These are phyloP conservation scores for Prunus mira DNA, from an alignment of 306 rosid genomes.

Conservation along the genomic window DNA sequence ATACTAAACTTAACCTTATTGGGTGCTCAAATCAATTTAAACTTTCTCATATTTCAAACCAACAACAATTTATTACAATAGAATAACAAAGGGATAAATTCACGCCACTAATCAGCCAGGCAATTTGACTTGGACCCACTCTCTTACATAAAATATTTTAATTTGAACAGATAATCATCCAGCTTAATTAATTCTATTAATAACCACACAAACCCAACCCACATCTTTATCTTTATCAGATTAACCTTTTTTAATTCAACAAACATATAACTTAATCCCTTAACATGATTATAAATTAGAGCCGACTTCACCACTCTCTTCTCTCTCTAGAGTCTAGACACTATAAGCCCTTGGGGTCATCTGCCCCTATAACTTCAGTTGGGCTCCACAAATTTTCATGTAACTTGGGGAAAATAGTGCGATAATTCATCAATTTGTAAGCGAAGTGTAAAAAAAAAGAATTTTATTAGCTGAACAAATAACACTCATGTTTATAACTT, in stretches of 20 bases:
- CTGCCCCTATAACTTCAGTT: no score
- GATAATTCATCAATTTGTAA: no score
- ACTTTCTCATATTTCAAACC: not conserved
- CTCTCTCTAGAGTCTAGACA: no score
- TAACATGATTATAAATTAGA: conserved; percentile 16
- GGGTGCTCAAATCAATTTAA: not conserved
- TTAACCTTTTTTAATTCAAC: conserved; percentile 27
- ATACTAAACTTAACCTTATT: no score
- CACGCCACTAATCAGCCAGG: conserved; percentile 11
- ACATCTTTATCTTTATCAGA: conserved; percentile 35
- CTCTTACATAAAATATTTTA: conserved; percentile 22
- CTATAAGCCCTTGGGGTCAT: no score
- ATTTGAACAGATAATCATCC: conserved; percentile 44
- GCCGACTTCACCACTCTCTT: not conserved
- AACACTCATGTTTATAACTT: no score
- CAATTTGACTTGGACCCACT: conserved; percentile 37
- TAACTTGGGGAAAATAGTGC: no score
- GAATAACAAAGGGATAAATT: not conserved
- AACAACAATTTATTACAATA: not conserved
- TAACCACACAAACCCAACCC: conserved; percentile 37
- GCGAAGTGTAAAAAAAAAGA: no score
- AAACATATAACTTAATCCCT: conserved; percentile 34
- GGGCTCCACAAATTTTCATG: no score
- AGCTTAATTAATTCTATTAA: conserved; percentile 24
- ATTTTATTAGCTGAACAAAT: no score